Evolutionary conservation across 345 rosid genomes (phyloP).

Genomic region (Zanthoxylum bungeanum): DNA sequence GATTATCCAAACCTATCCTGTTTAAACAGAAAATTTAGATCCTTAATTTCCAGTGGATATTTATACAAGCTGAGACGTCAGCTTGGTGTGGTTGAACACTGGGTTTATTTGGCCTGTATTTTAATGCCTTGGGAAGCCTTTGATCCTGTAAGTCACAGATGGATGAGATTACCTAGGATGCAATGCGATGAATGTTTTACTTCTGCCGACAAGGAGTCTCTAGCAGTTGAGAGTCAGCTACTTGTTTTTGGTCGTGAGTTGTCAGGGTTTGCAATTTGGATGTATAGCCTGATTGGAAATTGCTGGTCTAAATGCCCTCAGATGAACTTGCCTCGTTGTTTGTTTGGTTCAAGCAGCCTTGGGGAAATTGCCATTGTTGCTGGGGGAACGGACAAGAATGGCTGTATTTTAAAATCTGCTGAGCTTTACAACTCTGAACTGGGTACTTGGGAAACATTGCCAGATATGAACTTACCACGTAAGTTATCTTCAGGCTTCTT

Average conservation of each 20-base stretch:
- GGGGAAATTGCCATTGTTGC: constrained; percentile 42
- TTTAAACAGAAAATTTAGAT: constrained; percentile 32
- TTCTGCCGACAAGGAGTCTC: constrained; percentile 46
- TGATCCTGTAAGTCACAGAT: constrained; percentile 32
- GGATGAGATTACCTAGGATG: constrained; percentile 42
- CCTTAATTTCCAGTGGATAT: constrained; percentile 36
- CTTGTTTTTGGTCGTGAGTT: constrained; percentile 48
- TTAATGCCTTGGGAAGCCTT: constrained; percentile 48
- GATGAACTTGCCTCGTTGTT: constrained; percentile 38
- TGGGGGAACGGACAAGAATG: constrained; percentile 39
- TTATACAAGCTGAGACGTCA: constrained; percentile 30
- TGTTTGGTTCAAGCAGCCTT: constrained; percentile 44
- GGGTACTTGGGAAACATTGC: constrained; percentile 34
- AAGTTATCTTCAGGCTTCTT: constrained; percentile 44
- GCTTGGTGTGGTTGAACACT: constrained; percentile 40
- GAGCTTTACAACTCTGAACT: constrained; percentile 36
- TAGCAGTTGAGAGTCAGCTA: constrained; percentile 42
- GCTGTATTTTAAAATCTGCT: constrained; percentile 33
- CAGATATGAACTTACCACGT: constrained; percentile 37
- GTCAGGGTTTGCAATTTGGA: constrained; percentile 39
- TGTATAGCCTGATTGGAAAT: constrained; percentile 26
- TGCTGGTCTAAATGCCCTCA: constrained; percentile 34
- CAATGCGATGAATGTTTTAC: constrained; percentile 44
- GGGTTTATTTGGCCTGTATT: constrained; percentile 41
- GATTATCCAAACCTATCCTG: constrained; percentile 35